Percentiles rank a stretch among this genome's conserved stretches.
These are phyloP conservation scores for Apiospora malaysiana DNA, from an alignment of 2,329 filamentous ascomycete species.

Conservation along the genomic window DNA sequence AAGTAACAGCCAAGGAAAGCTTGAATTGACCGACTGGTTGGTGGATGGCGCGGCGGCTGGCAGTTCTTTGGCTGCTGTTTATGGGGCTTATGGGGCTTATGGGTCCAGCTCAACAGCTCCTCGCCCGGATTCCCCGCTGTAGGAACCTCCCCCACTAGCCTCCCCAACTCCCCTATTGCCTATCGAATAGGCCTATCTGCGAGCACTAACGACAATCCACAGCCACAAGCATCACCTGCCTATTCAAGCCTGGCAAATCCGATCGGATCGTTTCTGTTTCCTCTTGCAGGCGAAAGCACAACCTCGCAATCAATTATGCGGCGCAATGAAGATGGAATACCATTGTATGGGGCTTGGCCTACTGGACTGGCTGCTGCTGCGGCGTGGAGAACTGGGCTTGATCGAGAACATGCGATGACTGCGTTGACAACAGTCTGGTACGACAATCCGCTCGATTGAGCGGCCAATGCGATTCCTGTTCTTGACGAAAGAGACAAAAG, in stretches of 20 bases:
- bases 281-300: neutral
- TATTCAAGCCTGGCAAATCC: neutral
- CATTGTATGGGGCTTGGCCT: neutral
- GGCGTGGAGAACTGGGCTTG: too few relatives aligned
- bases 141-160: neutral
- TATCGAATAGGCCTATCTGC: too few relatives aligned
- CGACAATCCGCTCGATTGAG: too few relatives aligned
- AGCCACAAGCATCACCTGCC: neutral
- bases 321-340: neutral
- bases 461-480: too few relatives aligned
- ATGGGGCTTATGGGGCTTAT: neutral
- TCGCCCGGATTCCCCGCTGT: too few relatives aligned
- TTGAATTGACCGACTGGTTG: neutral
- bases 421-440: too few relatives aligned
- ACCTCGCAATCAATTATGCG: neutral
- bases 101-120: too few relatives aligned
- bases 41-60: neutral
- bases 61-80: too few relatives aligned
- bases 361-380: too few relatives aligned
- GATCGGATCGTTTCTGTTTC: neutral
- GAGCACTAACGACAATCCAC: neutral
- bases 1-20: neutral
- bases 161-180: too few relatives aligned
- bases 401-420: too few relatives aligned
- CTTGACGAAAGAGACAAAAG: too few relatives aligned